Percentiles rank a stretch among this genome's conserved stretches.
Conservation (phyloP, 2,329 filamentous ascomycete species). For the Penicillium glabrum region DNA sequence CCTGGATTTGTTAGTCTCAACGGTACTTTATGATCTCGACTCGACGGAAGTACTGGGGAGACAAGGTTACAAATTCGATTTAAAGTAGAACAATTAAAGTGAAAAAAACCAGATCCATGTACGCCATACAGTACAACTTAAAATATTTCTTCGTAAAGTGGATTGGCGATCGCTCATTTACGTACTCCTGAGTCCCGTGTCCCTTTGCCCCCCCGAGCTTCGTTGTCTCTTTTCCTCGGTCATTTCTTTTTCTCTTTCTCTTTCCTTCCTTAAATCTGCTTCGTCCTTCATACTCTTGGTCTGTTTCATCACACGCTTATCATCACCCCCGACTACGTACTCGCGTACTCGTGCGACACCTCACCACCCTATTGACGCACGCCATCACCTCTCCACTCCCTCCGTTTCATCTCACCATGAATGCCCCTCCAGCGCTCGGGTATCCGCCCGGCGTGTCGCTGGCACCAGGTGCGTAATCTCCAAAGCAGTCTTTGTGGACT, state of each 20-base stretch:
- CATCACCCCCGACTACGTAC: background rate
- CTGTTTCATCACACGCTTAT: background rate
- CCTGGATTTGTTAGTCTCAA: background rate
- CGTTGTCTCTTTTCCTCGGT: background rate
- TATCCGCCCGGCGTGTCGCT: slow-evolving; percentile 35
- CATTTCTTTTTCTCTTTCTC: background rate
- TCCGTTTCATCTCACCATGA: slow-evolving; percentile 31
- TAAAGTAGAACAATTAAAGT: background rate
- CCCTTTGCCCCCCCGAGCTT: background rate
- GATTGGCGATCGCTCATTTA: slow-evolving; percentile 1
- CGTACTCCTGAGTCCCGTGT: slow-evolving; percentile 1
- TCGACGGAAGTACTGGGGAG: too few relatives aligned
- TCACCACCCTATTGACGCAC: slow-evolving; percentile 12
- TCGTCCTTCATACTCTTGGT: background rate
- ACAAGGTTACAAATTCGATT: too few relatives aligned
- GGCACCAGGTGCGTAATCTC: slow-evolving; percentile 34
- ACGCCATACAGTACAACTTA: background rate
- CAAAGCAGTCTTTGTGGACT: slow-evolving; percentile 2
- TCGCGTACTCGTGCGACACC: slow-evolving; percentile 22
- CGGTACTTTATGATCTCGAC: background rate
- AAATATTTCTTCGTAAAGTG: background rate
- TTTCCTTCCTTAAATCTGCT: background rate
- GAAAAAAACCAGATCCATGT: too few relatives aligned
- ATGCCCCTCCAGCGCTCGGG: slow-evolving; percentile 32
- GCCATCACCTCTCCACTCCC: slow-evolving; percentile 18